Percentiles rank a stretch among this genome's conserved stretches.
phyloP scores from a whole-genome alignment of 2,329 filamentous ascomycete genomes.

The Zymoseptoria tritici region DNA sequence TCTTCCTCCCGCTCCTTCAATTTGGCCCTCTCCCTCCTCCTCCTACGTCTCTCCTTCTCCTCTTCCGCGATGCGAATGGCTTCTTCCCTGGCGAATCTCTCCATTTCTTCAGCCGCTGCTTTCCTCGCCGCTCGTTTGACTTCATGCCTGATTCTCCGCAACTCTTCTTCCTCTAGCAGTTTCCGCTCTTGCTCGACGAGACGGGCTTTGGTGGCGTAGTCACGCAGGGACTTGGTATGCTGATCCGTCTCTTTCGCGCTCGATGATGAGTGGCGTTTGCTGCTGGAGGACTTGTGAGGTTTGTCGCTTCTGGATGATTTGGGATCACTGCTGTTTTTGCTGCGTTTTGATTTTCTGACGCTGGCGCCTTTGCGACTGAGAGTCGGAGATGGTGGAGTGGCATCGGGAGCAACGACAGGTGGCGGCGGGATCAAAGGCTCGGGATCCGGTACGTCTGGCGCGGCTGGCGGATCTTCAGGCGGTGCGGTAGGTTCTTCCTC shows the following conservation, averaged over 20 bases:
- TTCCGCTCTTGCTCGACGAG: conserved; percentile 16
- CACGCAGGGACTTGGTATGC: background rate
- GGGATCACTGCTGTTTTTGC: background rate
- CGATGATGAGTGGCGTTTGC: background rate
- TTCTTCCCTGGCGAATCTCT: conserved; percentile 15
- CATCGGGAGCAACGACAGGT: background rate
- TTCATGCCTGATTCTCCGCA: conserved; percentile 20
- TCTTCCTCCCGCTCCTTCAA: conserved; percentile 6
- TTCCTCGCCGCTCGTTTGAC: conserved; percentile 19
- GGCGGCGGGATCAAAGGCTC: no score
- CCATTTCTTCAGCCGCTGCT: conserved; percentile 19
- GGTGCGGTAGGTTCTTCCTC: background rate
- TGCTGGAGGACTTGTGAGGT: background rate
- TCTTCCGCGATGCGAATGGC: conserved; percentile 13
- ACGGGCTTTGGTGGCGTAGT: conserved; percentile 5
- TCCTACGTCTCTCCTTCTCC: conserved; percentile 16
- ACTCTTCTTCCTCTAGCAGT: conserved; percentile 21
- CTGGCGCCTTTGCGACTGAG: background rate
- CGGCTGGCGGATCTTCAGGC: background rate
- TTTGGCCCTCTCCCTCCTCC: conserved; percentile 4
- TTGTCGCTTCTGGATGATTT: background rate
- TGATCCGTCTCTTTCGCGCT: background rate
- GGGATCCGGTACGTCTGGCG: background rate
- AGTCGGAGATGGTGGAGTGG: background rate
- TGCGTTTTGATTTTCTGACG: background rate